Percentiles rank a stretch among this genome's conserved stretches.
These are phyloP conservation scores for Cornus suecica DNA, from an alignment of 148 eudicot species.

Conservation along the genomic window DNA sequence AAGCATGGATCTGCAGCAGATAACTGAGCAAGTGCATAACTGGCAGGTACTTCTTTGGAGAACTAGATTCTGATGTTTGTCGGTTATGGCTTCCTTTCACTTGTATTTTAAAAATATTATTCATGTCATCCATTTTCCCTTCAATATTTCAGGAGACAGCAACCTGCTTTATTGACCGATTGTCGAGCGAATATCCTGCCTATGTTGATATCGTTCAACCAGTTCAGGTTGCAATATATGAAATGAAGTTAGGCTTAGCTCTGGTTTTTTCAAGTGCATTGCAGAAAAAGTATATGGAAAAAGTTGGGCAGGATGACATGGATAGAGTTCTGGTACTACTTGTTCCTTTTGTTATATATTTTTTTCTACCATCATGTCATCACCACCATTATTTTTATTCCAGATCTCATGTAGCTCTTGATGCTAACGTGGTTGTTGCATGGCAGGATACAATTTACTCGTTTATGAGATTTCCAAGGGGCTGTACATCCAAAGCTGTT, in stretches of 20 bases:
- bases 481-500: conserved; percentile 38
- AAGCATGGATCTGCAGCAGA: conserved; percentile 22
- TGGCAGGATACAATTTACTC: conserved; percentile 63
- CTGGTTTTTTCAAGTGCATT: conserved; percentile 53
- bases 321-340: conserved; percentile 51
- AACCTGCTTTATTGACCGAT: conserved; percentile 55
- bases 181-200: conserved; percentile 62
- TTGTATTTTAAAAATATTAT: neutral
- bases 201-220: conserved; percentile 81
- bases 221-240: conserved; percentile 84
- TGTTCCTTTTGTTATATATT: neutral
- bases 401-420: neutral
- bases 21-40: conserved; percentile 42
- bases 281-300: conserved; percentile 38
- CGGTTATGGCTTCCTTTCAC: neutral
- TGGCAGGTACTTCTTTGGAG: conserved; percentile 63
- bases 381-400: neutral
- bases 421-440: neutral
- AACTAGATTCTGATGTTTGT: neutral
- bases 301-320: conserved; percentile 37
- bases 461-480: conserved; percentile 81
- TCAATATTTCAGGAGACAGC: conserved; percentile 59
- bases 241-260: conserved; percentile 83
- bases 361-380: neutral
- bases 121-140: neutral